A percentile compares a stretch with the other conserved stretches of the same genome.
Evolutionary conservation across 1,284 basidiomycete genomes (phyloP).

Genomic region (Vanrija pseudolonga): DNA sequence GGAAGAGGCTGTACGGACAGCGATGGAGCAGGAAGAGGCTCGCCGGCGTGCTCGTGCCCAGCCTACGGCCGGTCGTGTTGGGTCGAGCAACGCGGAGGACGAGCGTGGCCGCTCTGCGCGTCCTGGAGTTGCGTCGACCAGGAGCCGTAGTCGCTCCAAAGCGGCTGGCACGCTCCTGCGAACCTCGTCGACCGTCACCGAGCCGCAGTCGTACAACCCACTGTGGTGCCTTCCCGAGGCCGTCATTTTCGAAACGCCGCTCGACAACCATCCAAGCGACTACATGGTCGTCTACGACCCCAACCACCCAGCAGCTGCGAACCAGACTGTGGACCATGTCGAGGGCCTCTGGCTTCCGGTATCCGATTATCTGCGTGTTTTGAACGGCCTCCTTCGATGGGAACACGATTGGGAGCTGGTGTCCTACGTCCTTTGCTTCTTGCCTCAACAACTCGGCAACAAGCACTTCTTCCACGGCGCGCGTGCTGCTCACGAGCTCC

Average conservation of each 20-base stretch:
- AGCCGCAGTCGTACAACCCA: slow-evolving; percentile 48
- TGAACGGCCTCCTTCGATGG: slow-evolving; percentile 67
- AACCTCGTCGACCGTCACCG: slow-evolving; percentile 35
- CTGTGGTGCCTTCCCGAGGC: slow-evolving; percentile 79
- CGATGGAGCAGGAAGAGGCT: slow-evolving; percentile 32
- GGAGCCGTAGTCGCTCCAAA: slow-evolving; percentile 70
- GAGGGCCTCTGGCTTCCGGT: slow-evolving; percentile 65
- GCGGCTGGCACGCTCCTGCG: slow-evolving; percentile 21
- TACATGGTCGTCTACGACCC: slow-evolving; percentile 70
- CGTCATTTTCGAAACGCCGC: slow-evolving; percentile 63
- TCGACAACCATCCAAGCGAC: slow-evolving; percentile 67
- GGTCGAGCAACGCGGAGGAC: slow-evolving; percentile 13
- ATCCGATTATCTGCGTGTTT: slow-evolving; percentile 67
- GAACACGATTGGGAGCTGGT: slow-evolving; percentile 92
- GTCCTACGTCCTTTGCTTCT: slow-evolving; percentile 84
- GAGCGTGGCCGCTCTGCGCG: slow-evolving; percentile 32
- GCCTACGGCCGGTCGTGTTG: neutral
- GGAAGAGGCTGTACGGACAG: slow-evolving; percentile 27
- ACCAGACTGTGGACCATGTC: slow-evolving; percentile 53
- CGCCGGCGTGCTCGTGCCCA: slow-evolving; percentile 15
- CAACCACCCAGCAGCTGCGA: slow-evolving; percentile 48
- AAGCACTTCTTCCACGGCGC: slow-evolving; percentile 96
- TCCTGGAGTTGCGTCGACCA: slow-evolving; percentile 12
- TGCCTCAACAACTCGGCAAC: slow-evolving; percentile 88
- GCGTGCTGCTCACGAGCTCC: slow-evolving; percentile 63